Evolutionary conservation across 805 yeast species (phyloP).

Genomic region (Jamesozyma rosinii): DNA sequence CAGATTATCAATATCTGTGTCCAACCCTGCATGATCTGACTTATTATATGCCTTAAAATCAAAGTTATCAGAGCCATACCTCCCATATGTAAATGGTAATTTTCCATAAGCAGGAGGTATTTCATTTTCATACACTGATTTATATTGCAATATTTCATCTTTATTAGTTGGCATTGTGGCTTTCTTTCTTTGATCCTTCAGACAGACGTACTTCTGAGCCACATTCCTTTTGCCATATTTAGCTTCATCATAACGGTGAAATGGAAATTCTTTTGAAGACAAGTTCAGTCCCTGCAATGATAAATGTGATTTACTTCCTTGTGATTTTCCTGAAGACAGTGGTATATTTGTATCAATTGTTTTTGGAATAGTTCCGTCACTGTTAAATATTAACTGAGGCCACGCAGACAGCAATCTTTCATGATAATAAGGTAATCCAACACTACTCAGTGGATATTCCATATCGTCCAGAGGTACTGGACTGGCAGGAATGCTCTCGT

Average conservation of each 20-base stretch:
- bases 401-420: constrained; percentile 72
- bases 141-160: constrained; percentile 17
- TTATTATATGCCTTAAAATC: constrained; percentile 79
- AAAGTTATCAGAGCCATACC: constrained; percentile 88
- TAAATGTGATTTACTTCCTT: constrained; percentile 3
- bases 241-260: constrained; percentile 46
- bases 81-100: constrained; percentile 70
- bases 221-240: constrained; percentile 52
- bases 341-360: constrained; percentile 36
- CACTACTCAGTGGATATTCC: constrained; percentile 49
- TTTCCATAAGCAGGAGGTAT: constrained; percentile 70
- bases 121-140: constrained; percentile 28
- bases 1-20: constrained; percentile 72
- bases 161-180: constrained; percentile 8
- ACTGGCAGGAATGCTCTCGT: constrained; percentile 27
- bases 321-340: constrained; percentile 2
- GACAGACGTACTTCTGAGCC: constrained; percentile 35
- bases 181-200: constrained; percentile 26
- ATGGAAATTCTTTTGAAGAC: constrained; percentile 31
- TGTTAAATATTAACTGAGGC: constrained; percentile 56
- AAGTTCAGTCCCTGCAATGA: constrained; percentile 4
- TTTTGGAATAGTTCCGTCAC: constrained; percentile 51
- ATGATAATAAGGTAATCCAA: constrained; percentile 84
- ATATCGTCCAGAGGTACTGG: constrained; percentile 35
- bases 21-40: constrained; percentile 74